These are phyloP conservation scores for Anthostomella pinea DNA, from an alignment of 2,329 filamentous ascomycete genomes.

Conservation along the genomic window DNA sequence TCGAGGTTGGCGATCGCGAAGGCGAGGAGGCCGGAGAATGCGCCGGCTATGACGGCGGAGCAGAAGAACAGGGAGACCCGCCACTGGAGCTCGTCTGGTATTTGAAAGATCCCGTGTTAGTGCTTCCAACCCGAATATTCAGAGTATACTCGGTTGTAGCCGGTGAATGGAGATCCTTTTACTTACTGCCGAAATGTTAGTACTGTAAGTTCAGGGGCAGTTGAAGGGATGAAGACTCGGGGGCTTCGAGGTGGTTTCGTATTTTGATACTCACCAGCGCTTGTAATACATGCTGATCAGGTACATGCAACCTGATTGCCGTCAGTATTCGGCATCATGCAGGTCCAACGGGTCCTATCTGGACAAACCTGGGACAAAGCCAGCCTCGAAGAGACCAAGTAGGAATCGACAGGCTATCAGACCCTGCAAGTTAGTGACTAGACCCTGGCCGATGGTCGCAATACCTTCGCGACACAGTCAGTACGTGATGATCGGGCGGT, in stretches of 20 bases:
- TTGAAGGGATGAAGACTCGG: no score
- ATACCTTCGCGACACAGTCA: constrained; percentile 9
- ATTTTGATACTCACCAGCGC: constrained; percentile 1
- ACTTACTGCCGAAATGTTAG: no score
- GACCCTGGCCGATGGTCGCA: constrained; percentile 18
- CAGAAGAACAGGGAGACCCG: constrained; percentile 21
- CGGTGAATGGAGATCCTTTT: no score
- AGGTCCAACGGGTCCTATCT: no score
- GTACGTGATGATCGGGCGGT: background rate
- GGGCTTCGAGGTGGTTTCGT: background rate
- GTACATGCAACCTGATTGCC: constrained; percentile 17
- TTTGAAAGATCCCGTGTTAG: no score
- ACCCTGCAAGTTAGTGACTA: constrained; percentile 14
- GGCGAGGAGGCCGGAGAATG: constrained; percentile 49
- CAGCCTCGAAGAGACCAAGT: constrained; percentile 19
- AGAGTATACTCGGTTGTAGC: no score
- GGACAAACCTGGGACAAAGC: constrained; percentile 24
- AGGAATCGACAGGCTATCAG: constrained; percentile 21
- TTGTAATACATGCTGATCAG: constrained; percentile 26
- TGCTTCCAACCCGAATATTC: no score
- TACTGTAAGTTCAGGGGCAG: no score
- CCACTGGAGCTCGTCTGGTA: constrained; percentile 19
- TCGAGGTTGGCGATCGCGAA: constrained; percentile 51
- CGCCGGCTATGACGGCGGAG: constrained; percentile 40
- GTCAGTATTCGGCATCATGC: no score